phyloP scores from a whole-genome alignment of 139 green algal genomes.

The Mesostigma viride region DNA sequence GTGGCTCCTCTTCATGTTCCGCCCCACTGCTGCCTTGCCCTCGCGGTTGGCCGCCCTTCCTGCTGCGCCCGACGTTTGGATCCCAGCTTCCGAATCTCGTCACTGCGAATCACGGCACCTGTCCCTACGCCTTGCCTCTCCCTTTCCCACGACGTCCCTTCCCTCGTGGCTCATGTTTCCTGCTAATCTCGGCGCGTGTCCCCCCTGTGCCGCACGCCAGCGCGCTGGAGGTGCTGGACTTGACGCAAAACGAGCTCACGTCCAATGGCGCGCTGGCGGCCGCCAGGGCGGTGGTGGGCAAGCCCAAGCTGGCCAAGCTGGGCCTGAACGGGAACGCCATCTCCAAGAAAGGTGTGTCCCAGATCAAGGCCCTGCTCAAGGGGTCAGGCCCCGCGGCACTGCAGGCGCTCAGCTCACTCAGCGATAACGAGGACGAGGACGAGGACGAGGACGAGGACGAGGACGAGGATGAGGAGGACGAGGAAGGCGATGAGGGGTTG shows the following conservation, averaged over 20 bases:
- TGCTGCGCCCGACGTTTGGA: no score
- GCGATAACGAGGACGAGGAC: conserved; percentile 12
- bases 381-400: not conserved
- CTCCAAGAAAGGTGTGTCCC: not conserved
- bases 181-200: no score
- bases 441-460: conserved; percentile 15
- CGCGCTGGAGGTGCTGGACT: not conserved
- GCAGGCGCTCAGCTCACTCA: not conserved
- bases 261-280: not conserved
- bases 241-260: not conserved
- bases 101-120: no score
- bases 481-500: not conserved
- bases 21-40: no score
- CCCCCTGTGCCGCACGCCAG: not conserved
- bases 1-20: no score
- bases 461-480: conserved; percentile 8
- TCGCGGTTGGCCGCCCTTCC: no score
- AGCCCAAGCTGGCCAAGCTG: not conserved
- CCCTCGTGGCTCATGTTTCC: no score
- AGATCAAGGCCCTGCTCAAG: not conserved
- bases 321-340: not conserved
- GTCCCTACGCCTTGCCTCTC: no score
- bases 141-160: no score
- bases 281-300: not conserved
- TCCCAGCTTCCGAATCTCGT: no score